Conservation (phyloP, 805 yeast genomes). For the Priceomyces carsonii region DNA sequence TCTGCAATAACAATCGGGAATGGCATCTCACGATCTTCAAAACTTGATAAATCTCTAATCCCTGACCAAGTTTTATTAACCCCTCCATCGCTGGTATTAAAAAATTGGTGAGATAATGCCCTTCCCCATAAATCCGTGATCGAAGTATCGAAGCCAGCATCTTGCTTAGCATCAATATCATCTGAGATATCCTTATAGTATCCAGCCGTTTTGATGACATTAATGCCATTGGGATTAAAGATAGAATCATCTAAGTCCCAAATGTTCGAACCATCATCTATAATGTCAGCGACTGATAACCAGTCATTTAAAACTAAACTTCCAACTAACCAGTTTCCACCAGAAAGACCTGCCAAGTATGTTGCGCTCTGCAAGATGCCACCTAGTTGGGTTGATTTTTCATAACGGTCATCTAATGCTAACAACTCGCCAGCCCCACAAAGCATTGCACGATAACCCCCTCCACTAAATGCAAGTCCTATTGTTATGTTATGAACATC, state of each 20-base stretch:
- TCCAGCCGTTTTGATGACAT: constrained; percentile 50
- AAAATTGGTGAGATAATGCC: constrained; percentile 34
- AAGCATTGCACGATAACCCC: constrained; percentile 39
- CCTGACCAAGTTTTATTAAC: constrained; percentile 33
- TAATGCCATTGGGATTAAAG: constrained; percentile 61
- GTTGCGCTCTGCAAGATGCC: constrained; percentile 41
- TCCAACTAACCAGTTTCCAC: constrained; percentile 44
- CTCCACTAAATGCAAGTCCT: constrained; percentile 23
- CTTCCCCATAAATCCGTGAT: constrained; percentile 45
- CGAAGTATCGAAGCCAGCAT: constrained; percentile 35
- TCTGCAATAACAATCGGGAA: constrained; percentile 45
- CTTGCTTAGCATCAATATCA: constrained; percentile 25
- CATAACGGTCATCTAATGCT: constrained; percentile 39
- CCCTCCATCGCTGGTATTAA: constrained; percentile 24
- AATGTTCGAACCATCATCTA: constrained; percentile 31
- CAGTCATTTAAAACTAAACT: constrained; percentile 38
- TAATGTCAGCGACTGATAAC: constrained; percentile 31
- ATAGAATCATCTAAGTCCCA: constrained; percentile 73
- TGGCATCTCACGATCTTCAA: constrained; percentile 34
- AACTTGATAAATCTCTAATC: constrained; percentile 22
- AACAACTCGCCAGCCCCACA: constrained; percentile 43
- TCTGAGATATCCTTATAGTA: constrained; percentile 43
- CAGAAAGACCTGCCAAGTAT: constrained; percentile 41
- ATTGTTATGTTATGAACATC: constrained; percentile 25
- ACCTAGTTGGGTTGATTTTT: constrained; percentile 31